These are phyloP conservation scores for Penicillium maclennaniae DNA, from an alignment of 495 filamentous ascomycete species.

Conservation along the genomic window DNA sequence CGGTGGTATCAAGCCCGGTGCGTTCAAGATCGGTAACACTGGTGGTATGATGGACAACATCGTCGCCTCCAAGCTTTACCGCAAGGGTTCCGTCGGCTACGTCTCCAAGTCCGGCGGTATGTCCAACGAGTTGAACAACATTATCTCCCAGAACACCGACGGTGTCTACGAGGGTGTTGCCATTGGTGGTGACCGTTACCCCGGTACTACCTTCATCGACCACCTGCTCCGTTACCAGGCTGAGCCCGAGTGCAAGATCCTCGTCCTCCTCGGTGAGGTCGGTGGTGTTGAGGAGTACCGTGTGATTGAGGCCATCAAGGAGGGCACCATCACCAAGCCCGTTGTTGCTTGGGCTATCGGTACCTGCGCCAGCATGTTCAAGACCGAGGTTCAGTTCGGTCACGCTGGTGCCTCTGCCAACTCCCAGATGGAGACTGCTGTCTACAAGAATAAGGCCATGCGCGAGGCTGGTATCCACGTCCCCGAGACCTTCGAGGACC, in stretches of 20 bases:
- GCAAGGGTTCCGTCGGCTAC: constrained; percentile 95
- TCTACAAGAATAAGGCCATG: constrained; percentile 95
- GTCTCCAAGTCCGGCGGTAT: constrained; percentile 99
- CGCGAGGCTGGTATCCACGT: constrained; percentile 89
- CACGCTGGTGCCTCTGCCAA: constrained; percentile 98
- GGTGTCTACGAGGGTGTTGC: constrained; percentile 99
- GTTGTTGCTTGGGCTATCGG: constrained; percentile 99
- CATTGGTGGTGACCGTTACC: constrained; percentile 98
- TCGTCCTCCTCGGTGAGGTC: constrained; percentile 93
- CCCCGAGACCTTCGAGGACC: constrained; percentile 94
- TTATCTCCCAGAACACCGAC: constrained; percentile 89
- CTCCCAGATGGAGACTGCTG: constrained; percentile 96
- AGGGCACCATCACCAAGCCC: constrained; percentile 91
- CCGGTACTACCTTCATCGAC: constrained; percentile 98
- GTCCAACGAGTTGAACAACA: constrained; percentile 99
- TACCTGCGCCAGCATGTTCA: constrained; percentile 99
- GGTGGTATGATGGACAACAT: constrained; percentile 99
- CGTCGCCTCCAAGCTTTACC: constrained; percentile 99
- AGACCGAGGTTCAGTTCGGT: constrained; percentile 99
- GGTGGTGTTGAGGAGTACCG: constrained; percentile 99
- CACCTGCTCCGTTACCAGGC: constrained; percentile 92
- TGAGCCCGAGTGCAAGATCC: constrained; percentile 95
- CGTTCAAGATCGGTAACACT: constrained; percentile 99
- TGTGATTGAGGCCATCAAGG: constrained; percentile 96
- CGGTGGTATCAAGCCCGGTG: constrained; percentile 98